phyloP scores from a whole-genome alignment of 2,329 filamentous ascomycete species.

The Tolypocladium tundrense region DNA sequence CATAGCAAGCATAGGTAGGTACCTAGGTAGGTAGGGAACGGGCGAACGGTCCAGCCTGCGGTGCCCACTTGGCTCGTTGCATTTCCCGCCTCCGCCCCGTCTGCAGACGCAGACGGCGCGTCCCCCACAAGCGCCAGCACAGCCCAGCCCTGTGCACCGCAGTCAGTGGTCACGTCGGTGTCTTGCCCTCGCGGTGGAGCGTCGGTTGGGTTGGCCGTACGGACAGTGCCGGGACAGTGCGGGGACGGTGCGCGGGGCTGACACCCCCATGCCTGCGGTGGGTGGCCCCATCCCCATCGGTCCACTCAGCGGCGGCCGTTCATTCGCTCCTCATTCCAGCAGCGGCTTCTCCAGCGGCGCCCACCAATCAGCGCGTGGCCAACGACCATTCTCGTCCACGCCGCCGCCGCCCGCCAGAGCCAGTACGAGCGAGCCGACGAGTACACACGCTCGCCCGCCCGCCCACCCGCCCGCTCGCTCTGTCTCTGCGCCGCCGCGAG shows the following conservation, averaged over 20 bases:
- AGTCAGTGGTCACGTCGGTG: not conserved
- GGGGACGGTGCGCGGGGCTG: not conserved
- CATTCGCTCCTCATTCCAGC: slow-evolving; percentile 3
- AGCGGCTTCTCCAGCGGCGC: not conserved
- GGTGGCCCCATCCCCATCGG: not conserved
- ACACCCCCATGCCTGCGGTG: not conserved
- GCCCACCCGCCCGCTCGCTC: not conserved
- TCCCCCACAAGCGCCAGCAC: slow-evolving; percentile 1
- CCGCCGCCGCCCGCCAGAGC: not conserved
- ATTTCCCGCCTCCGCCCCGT: not conserved
- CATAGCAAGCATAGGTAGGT: too few species aligned
- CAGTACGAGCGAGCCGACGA: not conserved
- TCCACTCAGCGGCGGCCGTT: slow-evolving; percentile 1
- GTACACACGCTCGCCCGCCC: not conserved
- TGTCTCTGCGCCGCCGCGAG: not conserved
- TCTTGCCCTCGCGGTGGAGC: slow-evolving; percentile 1
- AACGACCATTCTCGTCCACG: slow-evolving; percentile 1
- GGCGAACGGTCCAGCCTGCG: not conserved
- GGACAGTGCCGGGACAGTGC: slow-evolving; percentile 1
- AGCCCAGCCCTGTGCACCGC: not conserved
- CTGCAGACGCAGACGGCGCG: not conserved
- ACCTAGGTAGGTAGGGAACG: too few species aligned
- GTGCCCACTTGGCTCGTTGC: not conserved
- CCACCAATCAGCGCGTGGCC: slow-evolving; percentile 1
- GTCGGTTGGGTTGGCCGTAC: not conserved